A percentile compares a stretch with the other conserved stretches of the same genome.
phyloP scores from a whole-genome alignment of 2,329 filamentous ascomycete species.

The Shiraia bambusicola region DNA sequence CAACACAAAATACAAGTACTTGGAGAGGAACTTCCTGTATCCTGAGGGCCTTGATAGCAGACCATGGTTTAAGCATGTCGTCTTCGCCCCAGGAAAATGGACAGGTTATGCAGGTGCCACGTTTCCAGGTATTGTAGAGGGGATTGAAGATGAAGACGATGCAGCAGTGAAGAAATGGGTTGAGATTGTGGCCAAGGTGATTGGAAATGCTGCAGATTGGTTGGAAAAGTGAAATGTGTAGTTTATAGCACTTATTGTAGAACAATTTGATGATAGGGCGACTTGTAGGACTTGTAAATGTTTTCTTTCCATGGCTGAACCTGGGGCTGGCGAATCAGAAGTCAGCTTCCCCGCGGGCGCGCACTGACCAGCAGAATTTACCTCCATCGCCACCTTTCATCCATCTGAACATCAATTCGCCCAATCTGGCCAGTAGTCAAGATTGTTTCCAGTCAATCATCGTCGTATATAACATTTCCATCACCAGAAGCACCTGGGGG shows the following conservation, averaged over 20 bases:
- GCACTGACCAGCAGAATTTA: too few relatives aligned
- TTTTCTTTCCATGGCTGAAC: too few relatives aligned
- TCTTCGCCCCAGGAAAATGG: constrained; percentile 89
- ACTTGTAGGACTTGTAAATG: too few relatives aligned
- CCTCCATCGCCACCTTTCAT: too few relatives aligned
- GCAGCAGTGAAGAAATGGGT: constrained; percentile 45
- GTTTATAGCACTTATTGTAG: too few relatives aligned
- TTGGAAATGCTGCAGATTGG: constrained; percentile 39
- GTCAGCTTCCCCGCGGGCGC: too few relatives aligned
- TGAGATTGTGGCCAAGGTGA: constrained; percentile 41
- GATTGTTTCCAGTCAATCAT: too few relatives aligned
- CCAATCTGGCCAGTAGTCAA: too few relatives aligned
- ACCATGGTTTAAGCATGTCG: constrained; percentile 90
- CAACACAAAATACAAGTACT: constrained; percentile 79
- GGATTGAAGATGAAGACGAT: constrained; percentile 54
- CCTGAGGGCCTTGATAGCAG: constrained; percentile 74
- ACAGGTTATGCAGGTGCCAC: constrained; percentile 82
- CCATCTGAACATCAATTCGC: too few relatives aligned
- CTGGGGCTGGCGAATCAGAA: too few relatives aligned
- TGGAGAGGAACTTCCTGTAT: constrained; percentile 81
- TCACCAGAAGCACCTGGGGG: neutral
- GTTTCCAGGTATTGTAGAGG: constrained; percentile 65
- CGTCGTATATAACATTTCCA: too few relatives aligned
- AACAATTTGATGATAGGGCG: too few relatives aligned
- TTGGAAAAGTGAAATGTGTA: constrained; percentile 30